Evolutionary conservation across 2,329 filamentous ascomycete species (phyloP), one percentile per base, ranked within the genome.

Genomic region (Ophiocordyceps camponoti-floridani): DNA sequence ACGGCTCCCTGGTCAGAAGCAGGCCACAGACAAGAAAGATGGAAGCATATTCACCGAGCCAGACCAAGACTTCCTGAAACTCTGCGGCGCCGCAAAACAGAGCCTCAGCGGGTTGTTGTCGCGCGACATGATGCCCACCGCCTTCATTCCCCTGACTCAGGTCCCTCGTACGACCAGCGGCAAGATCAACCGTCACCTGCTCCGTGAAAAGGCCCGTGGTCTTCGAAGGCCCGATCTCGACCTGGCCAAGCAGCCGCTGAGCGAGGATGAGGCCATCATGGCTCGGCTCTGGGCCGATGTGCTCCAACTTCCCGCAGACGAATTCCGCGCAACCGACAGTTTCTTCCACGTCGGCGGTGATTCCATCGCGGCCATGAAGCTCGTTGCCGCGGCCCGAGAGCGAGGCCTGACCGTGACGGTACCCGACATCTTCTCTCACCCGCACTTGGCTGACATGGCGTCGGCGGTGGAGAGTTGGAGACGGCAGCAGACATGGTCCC

Each of bases 271-370:
- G 30, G 27, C 13, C 3, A 19, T 31, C 18, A 30, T 42, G 19
- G 37, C 41, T 4, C 37, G 40, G 16, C 40, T 46, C 1, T 51
- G 48, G 47, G 46, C 43, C 1, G 28, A 42, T 2, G 18, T 53
- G 1, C 47, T 54, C 4, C 40, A 44, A 7, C 10, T 50, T 11
- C 26, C 38, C 9, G 31, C 38, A 13, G 40, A 45, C 1, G 38
- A 40, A 4, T 62, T 69, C 19, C 57, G 60, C 5, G 47, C 56
- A 3, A 58, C 65, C 11, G 61, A 67, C 47, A 67, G 63, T 50
- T 70, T 71, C 52, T 67, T 70, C 55, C 58, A 57, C 1, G 54
- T 69, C 0, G 68, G 68, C 11, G 68, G 68, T 23, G 66, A 70
- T 49, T 70, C 67, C 0, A 58, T 70, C 4, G 46, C 57, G 2